These are phyloP conservation scores for Hirschfeldia incana DNA, from an alignment of 345 rosid species.

Conservation along the genomic window DNA sequence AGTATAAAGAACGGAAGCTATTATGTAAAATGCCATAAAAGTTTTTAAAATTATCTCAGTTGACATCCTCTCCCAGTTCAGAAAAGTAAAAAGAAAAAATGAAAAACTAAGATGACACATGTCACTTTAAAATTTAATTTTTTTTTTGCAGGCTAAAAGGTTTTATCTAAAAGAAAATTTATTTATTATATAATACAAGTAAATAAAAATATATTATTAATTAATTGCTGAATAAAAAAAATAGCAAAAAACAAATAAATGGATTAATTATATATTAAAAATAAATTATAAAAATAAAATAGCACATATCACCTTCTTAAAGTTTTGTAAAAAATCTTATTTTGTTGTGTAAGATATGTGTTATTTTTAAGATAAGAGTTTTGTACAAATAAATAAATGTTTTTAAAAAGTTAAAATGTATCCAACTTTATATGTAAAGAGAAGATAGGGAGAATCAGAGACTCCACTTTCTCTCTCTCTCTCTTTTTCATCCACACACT, in stretches of 20 bases:
- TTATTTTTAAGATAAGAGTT: background rate
- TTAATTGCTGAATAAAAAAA: no score
- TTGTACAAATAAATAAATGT: no score
- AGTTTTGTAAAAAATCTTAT: background rate
- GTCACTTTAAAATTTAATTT: background rate
- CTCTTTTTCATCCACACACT: slow-evolving; percentile 8
- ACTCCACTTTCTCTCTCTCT: background rate
- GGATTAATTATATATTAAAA: background rate
- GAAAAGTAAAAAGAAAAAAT: no score
- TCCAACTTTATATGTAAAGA: background rate
- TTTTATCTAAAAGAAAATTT: background rate
- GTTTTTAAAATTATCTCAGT: no score
- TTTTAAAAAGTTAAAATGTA: background rate
- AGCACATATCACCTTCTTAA: background rate
- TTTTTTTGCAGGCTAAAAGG: background rate
- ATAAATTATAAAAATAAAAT: background rate
- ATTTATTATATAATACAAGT: background rate
- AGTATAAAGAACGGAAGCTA: no score
- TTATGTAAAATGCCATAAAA: no score
- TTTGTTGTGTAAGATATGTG: background rate
- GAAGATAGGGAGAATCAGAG: background rate
- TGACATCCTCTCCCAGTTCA: no score
- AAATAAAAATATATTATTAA: background rate
- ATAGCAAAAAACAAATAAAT: background rate
- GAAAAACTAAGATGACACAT: background rate